phyloP scores from a whole-genome alignment of 441 rosid species.

The Biscutella laevigata region DNA sequence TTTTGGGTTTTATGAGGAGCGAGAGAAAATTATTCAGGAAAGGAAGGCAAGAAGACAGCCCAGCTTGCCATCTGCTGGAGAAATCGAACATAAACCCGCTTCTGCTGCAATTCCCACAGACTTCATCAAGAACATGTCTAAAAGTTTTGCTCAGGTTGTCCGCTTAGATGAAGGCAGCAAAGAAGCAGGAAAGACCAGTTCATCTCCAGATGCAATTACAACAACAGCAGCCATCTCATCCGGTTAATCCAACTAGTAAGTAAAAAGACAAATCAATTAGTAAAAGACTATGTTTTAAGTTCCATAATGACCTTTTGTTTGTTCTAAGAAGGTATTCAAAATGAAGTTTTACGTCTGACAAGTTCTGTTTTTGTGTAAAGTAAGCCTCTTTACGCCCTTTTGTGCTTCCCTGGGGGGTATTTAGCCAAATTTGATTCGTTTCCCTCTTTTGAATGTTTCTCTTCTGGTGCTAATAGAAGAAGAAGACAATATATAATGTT shows the following conservation, averaged over 20 bases:
- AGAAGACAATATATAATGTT: slow-evolving; percentile 27
- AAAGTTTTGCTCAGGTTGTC: slow-evolving; percentile 48
- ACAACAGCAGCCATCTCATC: slow-evolving; percentile 29
- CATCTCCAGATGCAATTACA: slow-evolving; percentile 22
- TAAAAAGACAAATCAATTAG: slow-evolving; percentile 24
- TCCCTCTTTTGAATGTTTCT: slow-evolving; percentile 21
- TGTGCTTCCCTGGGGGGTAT: slow-evolving; percentile 17
- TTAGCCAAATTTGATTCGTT: slow-evolving; percentile 26
- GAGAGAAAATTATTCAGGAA: slow-evolving; percentile 57
- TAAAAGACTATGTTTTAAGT: slow-evolving; percentile 21
- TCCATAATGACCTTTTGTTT: slow-evolving; percentile 28
- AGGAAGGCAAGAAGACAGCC: slow-evolving; percentile 52
- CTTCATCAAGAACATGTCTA: slow-evolving; percentile 50
- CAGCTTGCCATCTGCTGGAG: slow-evolving; percentile 38
- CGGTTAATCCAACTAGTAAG: slow-evolving; percentile 36
- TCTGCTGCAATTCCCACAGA: slow-evolving; percentile 33
- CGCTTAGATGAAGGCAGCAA: slow-evolving; percentile 41
- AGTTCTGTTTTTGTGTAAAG: slow-evolving; percentile 39
- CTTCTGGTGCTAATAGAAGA: slow-evolving; percentile 25
- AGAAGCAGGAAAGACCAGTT: slow-evolving; percentile 27
- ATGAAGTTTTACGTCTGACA: slow-evolving; percentile 17
- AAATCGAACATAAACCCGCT: slow-evolving; percentile 37
- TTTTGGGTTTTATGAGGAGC: slow-evolving; percentile 51
- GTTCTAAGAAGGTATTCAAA: slow-evolving; percentile 34
- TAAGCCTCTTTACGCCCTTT: slow-evolving; percentile 29